phyloP scores from a whole-genome alignment of 2,329 filamentous ascomycete genomes.

The Trichoderma arundinaceum region DNA sequence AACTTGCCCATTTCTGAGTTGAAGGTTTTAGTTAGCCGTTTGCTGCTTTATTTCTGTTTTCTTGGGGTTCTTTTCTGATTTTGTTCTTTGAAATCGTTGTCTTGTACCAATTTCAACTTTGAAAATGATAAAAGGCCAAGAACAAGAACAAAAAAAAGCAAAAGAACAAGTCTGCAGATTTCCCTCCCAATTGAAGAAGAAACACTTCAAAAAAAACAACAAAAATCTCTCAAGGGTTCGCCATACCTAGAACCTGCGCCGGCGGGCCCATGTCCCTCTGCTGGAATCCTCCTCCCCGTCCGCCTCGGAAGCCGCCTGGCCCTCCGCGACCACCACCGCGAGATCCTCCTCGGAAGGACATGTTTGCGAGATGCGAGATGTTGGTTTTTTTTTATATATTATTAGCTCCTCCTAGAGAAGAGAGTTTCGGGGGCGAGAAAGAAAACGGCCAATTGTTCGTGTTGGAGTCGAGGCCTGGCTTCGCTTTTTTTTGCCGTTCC shows the following conservation, averaged over 20 bases:
- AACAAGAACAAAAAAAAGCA: background rate
- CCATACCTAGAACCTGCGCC: slow-evolving; percentile 46
- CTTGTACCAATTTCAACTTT: no score
- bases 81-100: background rate
- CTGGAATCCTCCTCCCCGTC: slow-evolving; percentile 49
- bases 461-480: background rate
- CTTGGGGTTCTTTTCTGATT: background rate
- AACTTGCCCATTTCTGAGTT: slow-evolving; percentile 83
- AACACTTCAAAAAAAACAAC: background rate
- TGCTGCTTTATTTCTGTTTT: background rate
- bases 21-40: background rate
- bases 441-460: slow-evolving; percentile 22
- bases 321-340: slow-evolving; percentile 41
- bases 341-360: slow-evolving; percentile 45
- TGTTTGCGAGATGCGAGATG: slow-evolving; percentile 31
- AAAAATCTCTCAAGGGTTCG: background rate
- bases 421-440: background rate
- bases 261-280: slow-evolving; percentile 50
- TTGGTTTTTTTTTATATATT: background rate
- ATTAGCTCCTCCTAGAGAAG: background rate
- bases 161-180: background rate
- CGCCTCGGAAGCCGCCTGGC: slow-evolving; percentile 44
- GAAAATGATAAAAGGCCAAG: no score
- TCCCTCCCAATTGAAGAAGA: background rate
- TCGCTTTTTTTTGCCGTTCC: background rate